Evolutionary conservation across 148 eudicot species (phyloP).

Genomic region (Diospyros lotus): DNA sequence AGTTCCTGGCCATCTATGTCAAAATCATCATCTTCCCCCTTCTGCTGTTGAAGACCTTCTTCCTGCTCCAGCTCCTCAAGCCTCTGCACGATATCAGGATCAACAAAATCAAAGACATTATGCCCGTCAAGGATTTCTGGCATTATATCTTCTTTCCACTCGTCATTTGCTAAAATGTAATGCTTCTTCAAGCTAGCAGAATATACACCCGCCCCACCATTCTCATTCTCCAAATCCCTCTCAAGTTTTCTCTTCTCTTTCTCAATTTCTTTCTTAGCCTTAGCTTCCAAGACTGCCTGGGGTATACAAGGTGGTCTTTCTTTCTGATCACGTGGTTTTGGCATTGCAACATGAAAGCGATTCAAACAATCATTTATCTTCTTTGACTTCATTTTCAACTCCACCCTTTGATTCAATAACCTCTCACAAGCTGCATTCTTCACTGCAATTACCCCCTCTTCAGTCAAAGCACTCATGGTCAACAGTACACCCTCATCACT

Average conservation of each 20-base stretch:
- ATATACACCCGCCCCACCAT: conserved; percentile 97
- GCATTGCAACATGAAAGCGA: conserved; percentile 88
- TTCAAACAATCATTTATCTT: conserved; percentile 84
- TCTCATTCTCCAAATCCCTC: conserved; percentile 75
- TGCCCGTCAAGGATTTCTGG: conserved; percentile 92
- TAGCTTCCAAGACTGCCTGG: conserved; percentile 66
- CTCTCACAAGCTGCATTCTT: conserved; percentile 95
- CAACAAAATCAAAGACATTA: conserved; percentile 80
- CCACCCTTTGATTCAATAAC: conserved; percentile 83
- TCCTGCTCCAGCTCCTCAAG: conserved; percentile 88
- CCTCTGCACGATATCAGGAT: conserved; percentile 79
- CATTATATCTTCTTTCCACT: conserved; percentile 86
- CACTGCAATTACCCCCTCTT: conserved; percentile 78
- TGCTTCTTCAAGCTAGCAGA: conserved; percentile 83
- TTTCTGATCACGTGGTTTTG: conserved; percentile 80
- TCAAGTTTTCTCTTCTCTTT: conserved; percentile 63
- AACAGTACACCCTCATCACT: conserved; percentile 66
- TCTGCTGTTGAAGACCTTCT: conserved; percentile 64
- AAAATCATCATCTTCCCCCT: conserved; percentile 65
- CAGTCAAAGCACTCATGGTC: conserved; percentile 83
- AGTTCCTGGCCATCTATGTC: conserved; percentile 73
- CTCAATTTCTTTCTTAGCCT: conserved; percentile 52
- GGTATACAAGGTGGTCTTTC: conserved; percentile 82
- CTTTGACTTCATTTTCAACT: conserved; percentile 89
- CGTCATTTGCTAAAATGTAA: conserved; percentile 72